These are phyloP conservation scores for Phytophthora cryptogea DNA, from an alignment of 352 stramenopile genomes.

Conservation along the genomic window DNA sequence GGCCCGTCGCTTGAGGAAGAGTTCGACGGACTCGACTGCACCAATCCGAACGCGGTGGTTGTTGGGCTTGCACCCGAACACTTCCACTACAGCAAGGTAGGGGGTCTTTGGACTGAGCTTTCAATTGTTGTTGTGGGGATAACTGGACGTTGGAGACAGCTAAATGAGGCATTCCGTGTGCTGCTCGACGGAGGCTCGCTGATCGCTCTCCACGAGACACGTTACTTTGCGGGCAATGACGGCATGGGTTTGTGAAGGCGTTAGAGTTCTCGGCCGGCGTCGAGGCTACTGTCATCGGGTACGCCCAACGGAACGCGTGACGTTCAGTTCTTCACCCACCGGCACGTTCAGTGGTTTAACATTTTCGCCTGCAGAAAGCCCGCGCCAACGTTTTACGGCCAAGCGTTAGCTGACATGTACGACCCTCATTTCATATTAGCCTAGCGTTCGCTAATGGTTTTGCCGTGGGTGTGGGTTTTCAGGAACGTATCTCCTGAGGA, in stretches of 20 bases:
- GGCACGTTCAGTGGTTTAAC: neutral
- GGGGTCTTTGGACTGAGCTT: neutral
- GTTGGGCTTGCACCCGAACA: slow-evolving; percentile 50
- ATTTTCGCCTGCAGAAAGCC: slow-evolving; percentile 44
- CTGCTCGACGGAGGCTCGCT: slow-evolving; percentile 51
- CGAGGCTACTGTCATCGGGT: slow-evolving; percentile 54
- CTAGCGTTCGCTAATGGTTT: neutral
- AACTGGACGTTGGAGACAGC: slow-evolving; percentile 23
- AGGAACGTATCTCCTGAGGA: slow-evolving; percentile 38
- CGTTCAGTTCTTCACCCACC: slow-evolving; percentile 1
- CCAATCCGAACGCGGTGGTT: slow-evolving; percentile 64
- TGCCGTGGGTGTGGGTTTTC: neutral
- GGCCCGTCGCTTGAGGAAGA: slow-evolving; percentile 49
- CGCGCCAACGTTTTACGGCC: slow-evolving; percentile 45
- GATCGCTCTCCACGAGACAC: slow-evolving; percentile 58
- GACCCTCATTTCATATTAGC: slow-evolving; percentile 4
- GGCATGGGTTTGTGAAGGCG: slow-evolving; percentile 63
- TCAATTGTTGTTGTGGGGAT: neutral
- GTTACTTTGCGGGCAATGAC: slow-evolving; percentile 54
- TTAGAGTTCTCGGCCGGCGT: slow-evolving; percentile 53
- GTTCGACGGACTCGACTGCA: slow-evolving; percentile 42
- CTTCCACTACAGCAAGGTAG: slow-evolving; percentile 69
- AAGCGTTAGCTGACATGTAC: slow-evolving; percentile 52
- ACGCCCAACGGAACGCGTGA: neutral
- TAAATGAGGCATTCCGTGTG: slow-evolving; percentile 62